Conservation (phyloP, 208 protist species). For the Crithidia bombi region DNA sequence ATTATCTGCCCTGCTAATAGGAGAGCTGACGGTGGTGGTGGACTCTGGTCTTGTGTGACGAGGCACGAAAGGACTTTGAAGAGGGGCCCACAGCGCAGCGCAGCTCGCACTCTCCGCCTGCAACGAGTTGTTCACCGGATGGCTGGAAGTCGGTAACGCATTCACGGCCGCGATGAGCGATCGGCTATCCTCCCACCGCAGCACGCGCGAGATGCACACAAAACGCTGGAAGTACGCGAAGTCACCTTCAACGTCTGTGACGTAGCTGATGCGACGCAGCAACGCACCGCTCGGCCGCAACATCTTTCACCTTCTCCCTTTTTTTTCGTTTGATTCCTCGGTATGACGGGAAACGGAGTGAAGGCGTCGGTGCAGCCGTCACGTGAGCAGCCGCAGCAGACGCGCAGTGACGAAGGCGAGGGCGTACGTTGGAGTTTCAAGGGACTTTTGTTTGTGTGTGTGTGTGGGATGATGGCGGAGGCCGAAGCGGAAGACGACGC, state of each 20-base stretch:
- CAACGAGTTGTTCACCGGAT: background rate
- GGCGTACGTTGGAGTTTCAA: no score
- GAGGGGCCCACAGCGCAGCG: background rate
- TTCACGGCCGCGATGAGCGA: background rate
- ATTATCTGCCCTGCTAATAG: no score
- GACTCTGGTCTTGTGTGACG: background rate
- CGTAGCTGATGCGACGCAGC: slow-evolving; percentile 52
- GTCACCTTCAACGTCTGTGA: slow-evolving; percentile 92
- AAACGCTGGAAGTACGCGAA: slow-evolving; percentile 81
- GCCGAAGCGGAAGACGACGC: no score
- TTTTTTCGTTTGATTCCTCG: no score
- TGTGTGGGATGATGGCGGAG: no score
- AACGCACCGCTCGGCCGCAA: slow-evolving; percentile 25
- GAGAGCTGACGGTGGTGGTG: no score
- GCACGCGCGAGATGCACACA: slow-evolving; percentile 39
- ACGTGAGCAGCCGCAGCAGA: no score
- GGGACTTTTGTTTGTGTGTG: no score
- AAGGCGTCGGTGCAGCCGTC: no score
- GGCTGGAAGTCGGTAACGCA: no score
- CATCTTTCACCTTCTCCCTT: slow-evolving; percentile 24
- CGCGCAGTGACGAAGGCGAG: background rate
- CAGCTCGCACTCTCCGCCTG: background rate
- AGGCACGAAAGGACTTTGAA: slow-evolving; percentile 4
- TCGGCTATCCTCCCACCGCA: slow-evolving; percentile 18
- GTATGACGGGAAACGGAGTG: no score